Conservation (phyloP, 345 rosid species). For the Eucalyptus caleyi region DNA sequence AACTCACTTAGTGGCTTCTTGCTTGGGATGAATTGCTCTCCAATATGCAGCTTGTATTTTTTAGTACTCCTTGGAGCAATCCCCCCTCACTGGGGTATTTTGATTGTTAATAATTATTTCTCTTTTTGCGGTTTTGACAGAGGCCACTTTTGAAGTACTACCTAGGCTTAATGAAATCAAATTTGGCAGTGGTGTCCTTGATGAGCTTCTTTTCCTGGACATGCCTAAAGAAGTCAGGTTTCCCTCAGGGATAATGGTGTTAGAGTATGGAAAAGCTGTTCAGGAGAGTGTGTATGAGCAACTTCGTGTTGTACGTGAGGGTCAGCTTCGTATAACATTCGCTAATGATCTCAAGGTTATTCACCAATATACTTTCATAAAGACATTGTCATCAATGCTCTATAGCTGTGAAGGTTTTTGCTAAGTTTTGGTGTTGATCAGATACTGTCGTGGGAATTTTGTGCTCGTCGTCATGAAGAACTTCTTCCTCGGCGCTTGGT, state of each 20-base stretch:
- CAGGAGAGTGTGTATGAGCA: constrained; percentile 97
- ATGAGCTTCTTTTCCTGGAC: constrained; percentile 86
- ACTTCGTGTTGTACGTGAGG: constrained; percentile 97
- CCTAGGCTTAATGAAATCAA: constrained; percentile 96
- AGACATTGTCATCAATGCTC: background rate
- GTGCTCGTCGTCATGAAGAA: constrained; percentile 91
- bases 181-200: constrained; percentile 91
- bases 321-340: constrained; percentile 84
- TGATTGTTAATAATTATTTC: background rate
- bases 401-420: background rate
- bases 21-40: background rate
- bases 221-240: constrained; percentile 75
- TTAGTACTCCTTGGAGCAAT: background rate
- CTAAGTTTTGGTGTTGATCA: constrained; percentile 4
- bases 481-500: constrained; percentile 92
- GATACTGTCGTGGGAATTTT: constrained; percentile 98
- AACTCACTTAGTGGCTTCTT: background rate
- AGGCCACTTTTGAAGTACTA: constrained; percentile 92
- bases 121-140: constrained; percentile 25
- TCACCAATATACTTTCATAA: background rate
- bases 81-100: background rate
- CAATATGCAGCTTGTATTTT: background rate
- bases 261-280: constrained; percentile 88
- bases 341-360: constrained; percentile 84
- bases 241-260: constrained; percentile 67